Evolutionary conservation across 306 rosid species (phyloP).

Genomic region (Myrica gale): DNA sequence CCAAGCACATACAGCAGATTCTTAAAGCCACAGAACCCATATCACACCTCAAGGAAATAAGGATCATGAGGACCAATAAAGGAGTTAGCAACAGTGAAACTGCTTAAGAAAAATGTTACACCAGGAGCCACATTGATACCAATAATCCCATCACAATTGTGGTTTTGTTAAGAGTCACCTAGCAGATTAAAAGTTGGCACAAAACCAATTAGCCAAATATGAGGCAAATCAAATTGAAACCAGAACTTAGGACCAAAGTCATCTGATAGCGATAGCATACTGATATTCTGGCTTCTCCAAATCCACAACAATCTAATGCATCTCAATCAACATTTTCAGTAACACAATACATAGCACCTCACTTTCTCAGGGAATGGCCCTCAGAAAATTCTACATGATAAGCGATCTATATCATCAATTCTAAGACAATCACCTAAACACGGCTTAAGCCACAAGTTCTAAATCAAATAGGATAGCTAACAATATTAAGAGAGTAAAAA

Average conservation of each 20-base stretch:
- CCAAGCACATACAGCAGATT: neutral
- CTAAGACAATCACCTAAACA: slow-evolving; percentile 2
- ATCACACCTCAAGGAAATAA: neutral
- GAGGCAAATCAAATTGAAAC: slow-evolving; percentile 2
- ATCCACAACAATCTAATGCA: slow-evolving; percentile 16
- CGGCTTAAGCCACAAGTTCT: neutral
- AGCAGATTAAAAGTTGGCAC: neutral
- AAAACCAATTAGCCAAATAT: neutral
- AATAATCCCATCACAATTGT: neutral
- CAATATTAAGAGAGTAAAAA: slow-evolving; percentile 24
- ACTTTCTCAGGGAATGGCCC: slow-evolving; percentile 2
- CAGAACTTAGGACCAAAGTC: slow-evolving; percentile 4
- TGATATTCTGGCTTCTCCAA: neutral
- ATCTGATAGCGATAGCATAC: slow-evolving; percentile 15
- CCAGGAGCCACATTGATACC: neutral
- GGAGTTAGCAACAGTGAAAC: neutral
- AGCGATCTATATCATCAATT: neutral
- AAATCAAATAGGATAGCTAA: slow-evolving; percentile 14
- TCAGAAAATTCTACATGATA: too few relatives aligned
- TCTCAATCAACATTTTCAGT: neutral
- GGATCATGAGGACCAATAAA: neutral
- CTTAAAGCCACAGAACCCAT: neutral
- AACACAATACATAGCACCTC: neutral
- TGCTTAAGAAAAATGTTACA: neutral
- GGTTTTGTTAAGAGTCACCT: neutral